A percentile compares a stretch with the other conserved stretches of the same genome.
phyloP scores from a whole-genome alignment of 257 asterid species.

The Primulina huaijiensis region DNA sequence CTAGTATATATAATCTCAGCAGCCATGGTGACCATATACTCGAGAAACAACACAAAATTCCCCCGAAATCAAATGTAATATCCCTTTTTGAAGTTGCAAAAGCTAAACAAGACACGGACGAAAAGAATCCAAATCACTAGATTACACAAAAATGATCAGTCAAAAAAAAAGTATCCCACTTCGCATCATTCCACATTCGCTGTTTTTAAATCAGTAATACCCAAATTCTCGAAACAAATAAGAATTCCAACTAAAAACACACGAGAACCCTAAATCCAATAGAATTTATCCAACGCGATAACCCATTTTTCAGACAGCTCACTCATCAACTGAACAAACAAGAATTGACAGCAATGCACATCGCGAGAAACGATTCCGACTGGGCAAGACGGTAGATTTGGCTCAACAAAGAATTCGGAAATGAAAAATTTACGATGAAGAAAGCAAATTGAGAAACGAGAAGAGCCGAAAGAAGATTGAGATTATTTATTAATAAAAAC shows the following conservation, averaged over 20 bases:
- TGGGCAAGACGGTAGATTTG: not conserved
- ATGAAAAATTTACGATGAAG: not conserved
- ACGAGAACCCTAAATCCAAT: not conserved
- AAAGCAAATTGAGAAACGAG: not conserved
- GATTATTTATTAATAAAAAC: not conserved
- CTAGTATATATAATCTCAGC: constrained; percentile 39
- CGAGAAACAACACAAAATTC: constrained; percentile 22
- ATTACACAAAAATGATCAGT: too few relatives aligned
- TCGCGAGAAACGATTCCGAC: not conserved
- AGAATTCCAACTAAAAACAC: not conserved
- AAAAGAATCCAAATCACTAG: not conserved
- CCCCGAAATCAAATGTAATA: constrained; percentile 34
- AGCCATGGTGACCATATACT: constrained; percentile 45
- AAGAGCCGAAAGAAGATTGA: not conserved
- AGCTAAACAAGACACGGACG: not conserved
- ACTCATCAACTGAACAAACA: not conserved
- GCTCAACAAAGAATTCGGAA: not conserved
- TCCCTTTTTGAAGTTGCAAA: constrained; percentile 6
- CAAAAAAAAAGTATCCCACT: not conserved
- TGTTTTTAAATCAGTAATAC: too few relatives aligned
- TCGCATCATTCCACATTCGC: not conserved
- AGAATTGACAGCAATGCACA: not conserved
- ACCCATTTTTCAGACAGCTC: not conserved
- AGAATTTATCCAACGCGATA: too few relatives aligned
- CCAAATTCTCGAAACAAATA: not conserved